Conservation (phyloP, 2,329 filamentous ascomycete species). For the Mariannaea elegans region DNA sequence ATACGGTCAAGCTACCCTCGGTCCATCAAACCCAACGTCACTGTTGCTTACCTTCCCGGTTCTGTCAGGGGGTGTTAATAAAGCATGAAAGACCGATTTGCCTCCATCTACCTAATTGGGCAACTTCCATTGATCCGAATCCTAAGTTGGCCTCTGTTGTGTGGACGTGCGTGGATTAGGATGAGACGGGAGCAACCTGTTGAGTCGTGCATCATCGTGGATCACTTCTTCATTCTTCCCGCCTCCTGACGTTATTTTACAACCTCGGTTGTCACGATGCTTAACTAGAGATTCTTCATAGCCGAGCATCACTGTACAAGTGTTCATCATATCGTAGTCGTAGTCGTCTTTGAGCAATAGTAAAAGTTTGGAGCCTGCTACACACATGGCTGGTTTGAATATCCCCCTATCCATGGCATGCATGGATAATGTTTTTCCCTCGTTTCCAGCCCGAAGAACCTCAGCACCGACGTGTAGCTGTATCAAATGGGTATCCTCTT, state of each 20-base stretch:
- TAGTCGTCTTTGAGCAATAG: background rate
- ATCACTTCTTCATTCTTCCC: constrained; percentile 13
- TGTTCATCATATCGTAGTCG: background rate
- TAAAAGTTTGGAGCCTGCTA: background rate
- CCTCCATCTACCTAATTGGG: constrained; percentile 19
- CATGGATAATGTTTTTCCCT: background rate
- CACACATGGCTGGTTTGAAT: background rate
- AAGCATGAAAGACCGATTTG: constrained; percentile 8
- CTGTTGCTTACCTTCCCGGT: constrained; percentile 13
- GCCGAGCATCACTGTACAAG: constrained; percentile 11
- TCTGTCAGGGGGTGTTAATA: background rate
- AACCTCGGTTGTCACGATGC: constrained; percentile 28
- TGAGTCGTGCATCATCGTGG: constrained; percentile 12
- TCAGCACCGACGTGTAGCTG: background rate
- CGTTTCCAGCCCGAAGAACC: background rate
- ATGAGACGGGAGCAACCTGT: constrained; percentile 18
- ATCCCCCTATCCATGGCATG: background rate
- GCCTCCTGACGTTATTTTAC: background rate
- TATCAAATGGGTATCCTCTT: background rate
- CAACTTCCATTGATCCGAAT: constrained; percentile 36
- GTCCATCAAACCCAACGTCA: constrained; percentile 16
- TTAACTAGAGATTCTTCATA: background rate
- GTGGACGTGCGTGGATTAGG: constrained; percentile 14
- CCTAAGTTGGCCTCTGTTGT: background rate
- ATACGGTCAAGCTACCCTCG: constrained; percentile 32